Percentiles rank a stretch among this genome's conserved stretches.
phyloP scores from a whole-genome alignment of 306 rosid genomes.

The Betula pendula region DNA sequence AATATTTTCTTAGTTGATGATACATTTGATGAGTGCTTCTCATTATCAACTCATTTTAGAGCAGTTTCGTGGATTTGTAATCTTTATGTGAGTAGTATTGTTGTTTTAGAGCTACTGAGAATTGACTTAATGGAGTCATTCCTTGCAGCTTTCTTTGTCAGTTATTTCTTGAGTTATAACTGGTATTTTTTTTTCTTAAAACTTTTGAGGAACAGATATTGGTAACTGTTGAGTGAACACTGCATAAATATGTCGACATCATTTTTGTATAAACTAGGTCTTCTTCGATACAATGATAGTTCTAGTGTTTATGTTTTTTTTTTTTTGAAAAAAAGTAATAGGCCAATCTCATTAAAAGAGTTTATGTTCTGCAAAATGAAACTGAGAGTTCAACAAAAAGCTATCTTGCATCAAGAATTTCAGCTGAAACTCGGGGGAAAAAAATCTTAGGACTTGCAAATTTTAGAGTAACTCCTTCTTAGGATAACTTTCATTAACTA shows the following conservation, averaged over 20 bases:
- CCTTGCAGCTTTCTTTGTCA: neutral
- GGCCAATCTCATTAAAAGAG: no score
- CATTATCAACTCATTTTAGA: neutral
- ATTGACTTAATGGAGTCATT: neutral
- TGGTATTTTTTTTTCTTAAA: neutral
- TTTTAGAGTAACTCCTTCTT: neutral
- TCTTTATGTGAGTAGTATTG: neutral
- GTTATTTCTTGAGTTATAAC: neutral
- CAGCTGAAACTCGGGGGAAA: neutral
- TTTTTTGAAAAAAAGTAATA: no score
- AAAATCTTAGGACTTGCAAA: neutral
- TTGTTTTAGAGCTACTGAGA: neutral
- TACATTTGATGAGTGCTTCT: neutral
- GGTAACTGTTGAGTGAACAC: neutral
- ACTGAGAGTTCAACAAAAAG: neutral
- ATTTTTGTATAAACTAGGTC: neutral
- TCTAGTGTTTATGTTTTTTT: neutral
- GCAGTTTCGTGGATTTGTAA: neutral
- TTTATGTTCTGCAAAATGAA: neutral
- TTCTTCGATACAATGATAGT: neutral
- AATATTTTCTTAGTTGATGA: slow-evolving; percentile 3
- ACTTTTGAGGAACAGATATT: neutral
- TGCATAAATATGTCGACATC: neutral
- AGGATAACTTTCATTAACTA: no score
- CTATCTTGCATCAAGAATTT: neutral